These are phyloP conservation scores for Coriaria nepalensis DNA, from an alignment of 306 rosid species.

Conservation along the genomic window DNA sequence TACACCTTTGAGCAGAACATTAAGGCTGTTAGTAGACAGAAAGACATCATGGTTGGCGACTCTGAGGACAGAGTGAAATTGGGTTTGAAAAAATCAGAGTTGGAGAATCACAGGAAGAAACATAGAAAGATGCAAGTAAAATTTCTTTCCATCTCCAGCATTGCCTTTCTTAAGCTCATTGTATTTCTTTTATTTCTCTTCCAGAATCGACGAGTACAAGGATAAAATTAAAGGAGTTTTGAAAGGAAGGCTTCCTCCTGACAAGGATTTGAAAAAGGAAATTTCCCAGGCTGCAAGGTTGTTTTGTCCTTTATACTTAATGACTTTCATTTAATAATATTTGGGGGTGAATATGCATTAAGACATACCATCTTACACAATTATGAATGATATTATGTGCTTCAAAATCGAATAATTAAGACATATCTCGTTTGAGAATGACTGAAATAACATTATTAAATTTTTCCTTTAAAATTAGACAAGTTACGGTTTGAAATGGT, in stretches of 20 bases:
- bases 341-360: too few relatives aligned
- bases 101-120: constrained; percentile 54
- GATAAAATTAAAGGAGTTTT: constrained; percentile 73
- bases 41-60: constrained; percentile 49
- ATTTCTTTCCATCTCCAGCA: constrained; percentile 12
- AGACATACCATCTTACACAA: too few relatives aligned
- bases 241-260: constrained; percentile 80
- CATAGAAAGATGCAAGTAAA: constrained; percentile 56
- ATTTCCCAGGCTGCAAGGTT: constrained; percentile 60
- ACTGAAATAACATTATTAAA: too few relatives aligned
- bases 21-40: constrained; percentile 45
- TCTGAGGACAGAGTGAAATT: constrained; percentile 59
- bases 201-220: constrained; percentile 62
- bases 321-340: not conserved
- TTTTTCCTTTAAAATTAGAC: too few relatives aligned
- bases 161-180: constrained; percentile 15
- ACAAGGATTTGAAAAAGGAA: constrained; percentile 80
- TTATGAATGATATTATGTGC: too few relatives aligned
- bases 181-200: constrained; percentile 18
- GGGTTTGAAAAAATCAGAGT: constrained; percentile 35
- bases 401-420: too few relatives aligned
- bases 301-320: constrained; percentile 8
- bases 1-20: constrained; percentile 51
- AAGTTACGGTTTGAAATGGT: too few relatives aligned
- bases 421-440: too few relatives aligned